phyloP scores from a whole-genome alignment of 2,329 filamentous ascomycete genomes.

The Orbilia javanica region DNA sequence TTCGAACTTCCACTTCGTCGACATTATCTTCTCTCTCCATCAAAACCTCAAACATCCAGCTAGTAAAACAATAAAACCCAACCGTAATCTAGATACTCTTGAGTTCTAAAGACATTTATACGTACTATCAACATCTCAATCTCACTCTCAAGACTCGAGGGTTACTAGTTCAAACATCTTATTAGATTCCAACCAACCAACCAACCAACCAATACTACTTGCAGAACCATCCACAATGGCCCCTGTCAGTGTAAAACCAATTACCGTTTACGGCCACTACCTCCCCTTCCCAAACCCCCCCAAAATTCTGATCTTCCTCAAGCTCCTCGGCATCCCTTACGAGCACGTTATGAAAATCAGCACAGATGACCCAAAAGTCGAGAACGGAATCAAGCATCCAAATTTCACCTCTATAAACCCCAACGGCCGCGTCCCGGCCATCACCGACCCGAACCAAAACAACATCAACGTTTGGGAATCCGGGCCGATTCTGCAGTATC shows the following conservation, averaged over 20 bases:
- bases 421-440: conserved; percentile 64
- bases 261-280: conserved; percentile 60
- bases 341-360: conserved; percentile 33
- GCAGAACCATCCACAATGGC: conserved; percentile 40
- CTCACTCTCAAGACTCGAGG: no score
- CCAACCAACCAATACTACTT: no score
- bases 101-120: no score
- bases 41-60: no score
- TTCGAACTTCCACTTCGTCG: no score
- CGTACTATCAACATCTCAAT: no score
- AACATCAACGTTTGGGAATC: conserved; percentile 69
- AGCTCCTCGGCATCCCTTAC: conserved; percentile 60
- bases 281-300: conserved; percentile 60
- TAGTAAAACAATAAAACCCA: no score
- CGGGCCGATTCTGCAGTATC: conserved; percentile 69
- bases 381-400: conserved; percentile 63
- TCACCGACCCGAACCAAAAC: conserved; percentile 68
- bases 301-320: conserved; percentile 61
- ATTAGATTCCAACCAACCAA: no score
- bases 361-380: conserved; percentile 37
- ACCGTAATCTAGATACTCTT: no score
- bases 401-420: conserved; percentile 64
- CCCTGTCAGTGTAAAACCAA: conserved; percentile 48
- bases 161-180: no score
- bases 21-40: no score